phyloP scores from a whole-genome alignment of 768 basidiomycete genomes.

The Phanerochaete carnosa region DNA sequence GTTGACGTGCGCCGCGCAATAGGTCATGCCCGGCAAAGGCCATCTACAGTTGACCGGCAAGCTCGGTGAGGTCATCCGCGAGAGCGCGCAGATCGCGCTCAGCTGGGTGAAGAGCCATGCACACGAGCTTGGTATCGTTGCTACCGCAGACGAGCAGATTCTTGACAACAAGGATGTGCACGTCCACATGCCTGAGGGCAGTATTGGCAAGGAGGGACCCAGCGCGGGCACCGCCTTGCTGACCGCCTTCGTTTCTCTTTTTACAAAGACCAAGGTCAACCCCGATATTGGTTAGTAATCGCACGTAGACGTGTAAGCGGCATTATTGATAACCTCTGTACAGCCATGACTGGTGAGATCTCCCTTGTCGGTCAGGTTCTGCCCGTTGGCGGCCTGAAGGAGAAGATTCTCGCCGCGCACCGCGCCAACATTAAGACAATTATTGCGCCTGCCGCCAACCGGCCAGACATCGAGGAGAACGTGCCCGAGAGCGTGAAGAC shows the following conservation, averaged over 20 bases:
- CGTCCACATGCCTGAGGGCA: constrained; percentile 96
- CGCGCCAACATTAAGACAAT: constrained; percentile 95
- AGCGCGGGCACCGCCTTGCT: constrained; percentile 94
- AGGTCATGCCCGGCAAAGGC: constrained; percentile 98
- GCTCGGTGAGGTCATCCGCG: constrained; percentile 95
- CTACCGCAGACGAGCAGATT: constrained; percentile 67
- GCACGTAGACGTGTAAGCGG: not conserved
- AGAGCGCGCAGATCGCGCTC: constrained; percentile 92
- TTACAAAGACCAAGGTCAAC: constrained; percentile 79
- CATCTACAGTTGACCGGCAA: constrained; percentile 91
- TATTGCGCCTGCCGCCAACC: constrained; percentile 82
- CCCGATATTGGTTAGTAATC: constrained; percentile 78
- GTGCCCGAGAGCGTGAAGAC: constrained; percentile 95
- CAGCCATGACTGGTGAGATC: constrained; percentile 98
- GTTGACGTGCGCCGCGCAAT: too few relatives aligned
- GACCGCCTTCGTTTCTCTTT: constrained; percentile 87
- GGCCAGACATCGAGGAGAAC: constrained; percentile 95
- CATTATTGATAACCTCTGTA: not conserved
- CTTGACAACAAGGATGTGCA: constrained; percentile 87
- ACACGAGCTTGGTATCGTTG: constrained; percentile 82
- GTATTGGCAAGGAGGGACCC: constrained; percentile 93
- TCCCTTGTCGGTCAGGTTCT: constrained; percentile 94
- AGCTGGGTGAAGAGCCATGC: constrained; percentile 94
- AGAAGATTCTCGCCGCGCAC: constrained; percentile 95
- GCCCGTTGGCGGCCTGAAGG: constrained; percentile 94